phyloP scores from a whole-genome alignment of 495 filamentous ascomycete genomes.

The Podospora pseudopauciseta region DNA sequence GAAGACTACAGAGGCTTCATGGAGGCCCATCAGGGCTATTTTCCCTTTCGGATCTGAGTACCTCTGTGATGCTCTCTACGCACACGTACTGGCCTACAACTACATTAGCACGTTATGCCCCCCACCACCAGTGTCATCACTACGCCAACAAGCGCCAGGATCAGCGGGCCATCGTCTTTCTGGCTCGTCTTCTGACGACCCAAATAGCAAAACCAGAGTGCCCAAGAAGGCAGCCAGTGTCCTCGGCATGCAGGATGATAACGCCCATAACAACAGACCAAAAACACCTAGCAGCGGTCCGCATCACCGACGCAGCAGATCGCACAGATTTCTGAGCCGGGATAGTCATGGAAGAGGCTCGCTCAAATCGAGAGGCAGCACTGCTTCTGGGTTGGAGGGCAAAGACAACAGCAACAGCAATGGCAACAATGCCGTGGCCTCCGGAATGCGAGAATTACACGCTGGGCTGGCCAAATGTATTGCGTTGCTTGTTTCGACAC shows the following conservation, averaged over 20 bases:
- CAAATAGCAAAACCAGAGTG: conserved; percentile 25
- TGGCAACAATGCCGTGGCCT: neutral
- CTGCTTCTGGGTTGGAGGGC: neutral
- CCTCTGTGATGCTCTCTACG: conserved; percentile 60
- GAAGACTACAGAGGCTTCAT: conserved; percentile 21
- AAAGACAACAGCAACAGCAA: neutral
- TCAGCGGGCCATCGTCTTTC: conserved; percentile 8
- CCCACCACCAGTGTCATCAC: conserved; percentile 8
- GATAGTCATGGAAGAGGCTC: neutral
- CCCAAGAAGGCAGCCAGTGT: conserved; percentile 41
- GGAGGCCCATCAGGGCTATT: conserved; percentile 53
- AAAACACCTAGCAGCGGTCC: neutral
- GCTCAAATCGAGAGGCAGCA: neutral
- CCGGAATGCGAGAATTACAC: conserved; percentile 31
- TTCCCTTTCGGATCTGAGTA: conserved; percentile 55
- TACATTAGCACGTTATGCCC: conserved; percentile 50
- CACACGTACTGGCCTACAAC: conserved; percentile 60
- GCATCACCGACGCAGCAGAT: conserved; percentile 3
- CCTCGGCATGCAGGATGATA: conserved; percentile 33
- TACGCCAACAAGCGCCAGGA: conserved; percentile 4
- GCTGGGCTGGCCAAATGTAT: conserved; percentile 39
- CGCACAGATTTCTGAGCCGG: conserved; percentile 1
- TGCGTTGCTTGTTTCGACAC: conserved; percentile 36
- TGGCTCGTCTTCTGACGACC: conserved; percentile 12
- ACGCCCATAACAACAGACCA: neutral